A percentile compares a stretch with the other conserved stretches of the same genome.
Conservation (phyloP, 2,329 filamentous ascomycete genomes). For the Penicillium glabrum region DNA sequence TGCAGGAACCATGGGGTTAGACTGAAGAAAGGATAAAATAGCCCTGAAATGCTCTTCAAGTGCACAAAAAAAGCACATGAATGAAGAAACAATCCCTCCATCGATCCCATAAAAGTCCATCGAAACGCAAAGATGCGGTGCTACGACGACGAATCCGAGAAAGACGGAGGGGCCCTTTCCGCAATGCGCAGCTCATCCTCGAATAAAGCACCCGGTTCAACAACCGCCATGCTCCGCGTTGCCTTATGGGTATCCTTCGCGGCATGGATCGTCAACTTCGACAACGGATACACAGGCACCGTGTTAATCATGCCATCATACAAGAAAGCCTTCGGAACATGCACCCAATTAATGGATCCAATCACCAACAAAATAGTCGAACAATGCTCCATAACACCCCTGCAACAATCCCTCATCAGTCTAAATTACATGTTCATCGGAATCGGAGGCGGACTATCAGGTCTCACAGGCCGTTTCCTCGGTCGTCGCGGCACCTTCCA, state of each 20-base stretch:
- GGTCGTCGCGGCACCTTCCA: constrained; percentile 26
- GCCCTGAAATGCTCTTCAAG: not conserved
- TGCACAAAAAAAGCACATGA: not conserved
- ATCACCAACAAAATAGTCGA: constrained; percentile 7
- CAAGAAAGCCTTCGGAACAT: constrained; percentile 22
- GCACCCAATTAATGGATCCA: constrained; percentile 14
- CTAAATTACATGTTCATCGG: constrained; percentile 28
- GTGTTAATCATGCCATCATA: constrained; percentile 28
- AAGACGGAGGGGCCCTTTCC: not conserved
- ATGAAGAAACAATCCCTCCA: not conserved
- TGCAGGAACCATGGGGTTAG: constrained; percentile 5
- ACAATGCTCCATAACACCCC: constrained; percentile 21
- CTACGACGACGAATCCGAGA: constrained; percentile 6
- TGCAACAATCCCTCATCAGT: constrained; percentile 30
- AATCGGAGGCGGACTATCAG: constrained; percentile 23
- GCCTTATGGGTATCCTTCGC: constrained; percentile 23
- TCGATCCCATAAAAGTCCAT: not conserved
- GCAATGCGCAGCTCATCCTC: not conserved
- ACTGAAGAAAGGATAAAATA: not conserved
- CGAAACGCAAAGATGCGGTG: constrained; percentile 1
- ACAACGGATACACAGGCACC: constrained; percentile 24
- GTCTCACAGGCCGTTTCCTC: constrained; percentile 16
- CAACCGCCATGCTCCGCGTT: constrained; percentile 19
- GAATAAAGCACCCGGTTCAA: constrained; percentile 9
- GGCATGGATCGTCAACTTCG: constrained; percentile 26